phyloP scores from a whole-genome alignment of 495 filamentous ascomycete species.

The Aspergillus homomorphus region DNA sequence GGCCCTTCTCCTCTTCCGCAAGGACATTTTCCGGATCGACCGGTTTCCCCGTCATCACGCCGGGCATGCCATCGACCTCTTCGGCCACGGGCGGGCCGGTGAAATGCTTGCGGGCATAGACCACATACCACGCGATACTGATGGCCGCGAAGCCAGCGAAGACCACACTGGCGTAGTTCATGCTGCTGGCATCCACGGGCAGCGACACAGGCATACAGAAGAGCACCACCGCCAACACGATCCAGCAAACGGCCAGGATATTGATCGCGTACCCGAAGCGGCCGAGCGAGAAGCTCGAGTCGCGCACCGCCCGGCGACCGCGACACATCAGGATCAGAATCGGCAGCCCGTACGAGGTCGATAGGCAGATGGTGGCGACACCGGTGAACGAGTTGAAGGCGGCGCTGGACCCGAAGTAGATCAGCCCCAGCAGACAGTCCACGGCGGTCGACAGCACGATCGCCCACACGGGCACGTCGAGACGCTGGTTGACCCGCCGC shows the following conservation, averaged over 20 bases:
- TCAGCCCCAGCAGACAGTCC: conserved; percentile 56
- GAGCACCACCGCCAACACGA: conserved; percentile 47
- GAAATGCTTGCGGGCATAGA: conserved; percentile 68
- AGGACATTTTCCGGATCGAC: conserved; percentile 23
- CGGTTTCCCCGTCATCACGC: conserved; percentile 36
- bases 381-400: conserved; percentile 67
- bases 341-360: conserved; percentile 60
- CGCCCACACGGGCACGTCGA: conserved; percentile 57
- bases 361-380: conserved; percentile 62
- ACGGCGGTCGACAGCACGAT: conserved; percentile 55
- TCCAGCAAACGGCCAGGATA: conserved; percentile 47
- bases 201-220: conserved; percentile 57
- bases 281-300: conserved; percentile 49
- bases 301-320: conserved; percentile 43
- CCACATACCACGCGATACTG: conserved; percentile 62
- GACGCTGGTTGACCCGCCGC: conserved; percentile 52
- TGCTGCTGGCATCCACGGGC: conserved; percentile 42
- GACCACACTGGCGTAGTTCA: conserved; percentile 65
- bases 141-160: conserved; percentile 59
- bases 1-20: conserved; percentile 17
- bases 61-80: conserved; percentile 30
- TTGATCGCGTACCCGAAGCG: conserved; percentile 53
- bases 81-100: conserved; percentile 60
- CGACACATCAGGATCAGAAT: conserved; percentile 58
- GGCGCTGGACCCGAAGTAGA: conserved; percentile 60